Base-by-base conservation (phyloP, 345 rosid genomes). In the Moringa oleifera region DNA sequence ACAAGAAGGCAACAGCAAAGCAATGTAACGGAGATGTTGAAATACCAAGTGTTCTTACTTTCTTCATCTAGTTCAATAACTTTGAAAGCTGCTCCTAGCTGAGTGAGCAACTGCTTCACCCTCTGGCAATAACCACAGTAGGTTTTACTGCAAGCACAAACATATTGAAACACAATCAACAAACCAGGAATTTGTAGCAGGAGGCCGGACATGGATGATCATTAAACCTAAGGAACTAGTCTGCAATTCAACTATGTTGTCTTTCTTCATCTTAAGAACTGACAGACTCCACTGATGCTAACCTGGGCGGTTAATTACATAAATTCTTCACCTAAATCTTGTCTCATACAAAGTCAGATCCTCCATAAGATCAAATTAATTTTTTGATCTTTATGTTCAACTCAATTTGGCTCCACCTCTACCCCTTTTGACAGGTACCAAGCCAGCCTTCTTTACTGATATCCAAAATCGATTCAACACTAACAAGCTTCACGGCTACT, bases 91-190 rank as follows among this genome's bases (percentile, higher is more conserved):
- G 86, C 81, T 63, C 83, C 81, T 0, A 79, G 70, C 68, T 82
- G 76, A 17, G 83, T 79, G 61, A 82, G 66, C 67, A 87, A 62
- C 80, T 79, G 79, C 80, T 82, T 84, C 64, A 80, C 85, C 75
- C 77, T 82, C 51, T 55, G 65, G 71, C 89, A 83, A 68, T 75
- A 87, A 23, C 84, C 82, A 58, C 90, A 81, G 55, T 81, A 77
- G 41, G 86, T 85, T 79, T 89, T 87, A 65, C 96, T 89, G 91
- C 69, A 56, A 57, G 28, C 20, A 58, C 12, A 20, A 54, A 23
- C 15, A 45, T 17, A 28, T 1, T 17, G 52, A 53, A 13, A 20
- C 20, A 25, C n/a, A 55, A 66, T 23, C 56, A 55, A 3, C 13
- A 17, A 19, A 25, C 46, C 25, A 63, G 19, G 53, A 59, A n/a